Evolutionary conservation across 352 stramenopile genomes (phyloP).

Genomic region (Saprolegnia diclina): DNA sequence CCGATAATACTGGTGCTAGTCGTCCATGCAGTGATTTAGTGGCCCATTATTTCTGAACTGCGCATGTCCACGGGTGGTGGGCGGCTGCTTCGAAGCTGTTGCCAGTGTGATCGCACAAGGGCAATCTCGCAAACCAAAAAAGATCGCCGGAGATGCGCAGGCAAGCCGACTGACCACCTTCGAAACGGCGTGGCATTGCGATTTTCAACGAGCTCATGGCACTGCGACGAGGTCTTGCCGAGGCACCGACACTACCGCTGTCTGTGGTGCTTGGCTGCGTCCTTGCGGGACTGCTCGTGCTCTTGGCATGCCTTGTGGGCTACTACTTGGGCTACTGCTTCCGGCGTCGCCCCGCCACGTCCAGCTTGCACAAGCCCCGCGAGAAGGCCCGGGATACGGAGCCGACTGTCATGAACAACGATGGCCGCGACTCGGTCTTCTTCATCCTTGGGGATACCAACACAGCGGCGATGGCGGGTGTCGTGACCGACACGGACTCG

Average conservation of each 20-base stretch:
- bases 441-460: constrained; percentile 12
- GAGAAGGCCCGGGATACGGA: constrained; percentile 1
- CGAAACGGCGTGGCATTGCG: not conserved
- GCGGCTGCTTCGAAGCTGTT: too few species aligned
- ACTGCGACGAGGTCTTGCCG: not conserved
- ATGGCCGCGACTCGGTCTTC: constrained; percentile 2
- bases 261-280: not conserved
- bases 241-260: not conserved
- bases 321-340: not conserved
- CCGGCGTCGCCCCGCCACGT: not conserved
- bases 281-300: not conserved
- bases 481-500: not conserved
- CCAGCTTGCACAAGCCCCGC: not conserved
- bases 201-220: not conserved
- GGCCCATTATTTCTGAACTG: too few species aligned
- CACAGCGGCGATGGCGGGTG: not conserved
- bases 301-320: not conserved
- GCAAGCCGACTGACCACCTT: constrained; percentile 12
- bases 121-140: too few species aligned
- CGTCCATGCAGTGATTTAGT: too few species aligned
- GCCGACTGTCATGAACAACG: constrained; percentile 1
- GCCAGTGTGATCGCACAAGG: too few species aligned
- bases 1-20: too few species aligned
- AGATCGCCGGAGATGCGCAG: not conserved
- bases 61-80: too few species aligned